Conservation (phyloP, 2,329 filamentous ascomycete species). For the Rhytidhysteron rufulum region DNA sequence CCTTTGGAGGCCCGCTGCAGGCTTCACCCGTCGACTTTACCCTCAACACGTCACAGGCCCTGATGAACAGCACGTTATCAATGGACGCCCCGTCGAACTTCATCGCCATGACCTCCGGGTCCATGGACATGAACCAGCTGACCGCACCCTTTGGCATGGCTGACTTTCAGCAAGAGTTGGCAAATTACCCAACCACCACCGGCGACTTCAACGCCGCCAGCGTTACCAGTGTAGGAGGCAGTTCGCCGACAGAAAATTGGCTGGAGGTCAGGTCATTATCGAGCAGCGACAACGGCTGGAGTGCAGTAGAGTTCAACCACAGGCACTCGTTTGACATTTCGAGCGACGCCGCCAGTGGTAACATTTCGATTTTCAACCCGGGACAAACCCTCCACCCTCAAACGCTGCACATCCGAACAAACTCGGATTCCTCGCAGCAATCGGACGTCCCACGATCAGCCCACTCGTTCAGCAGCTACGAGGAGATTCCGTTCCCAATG, state of each 20-base stretch:
- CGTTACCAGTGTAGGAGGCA: constrained; percentile 42
- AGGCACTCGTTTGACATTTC: constrained; percentile 69
- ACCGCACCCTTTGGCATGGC: constrained; percentile 41
- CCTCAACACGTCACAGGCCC: constrained; percentile 38
- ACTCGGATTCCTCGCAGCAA: constrained; percentile 82
- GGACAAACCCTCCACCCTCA: constrained; percentile 85
- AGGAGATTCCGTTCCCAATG: constrained; percentile 67
- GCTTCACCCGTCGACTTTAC: constrained; percentile 45
- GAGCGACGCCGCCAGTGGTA: constrained; percentile 49
- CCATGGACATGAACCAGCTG: constrained; percentile 40
- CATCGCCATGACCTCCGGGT: constrained; percentile 39
- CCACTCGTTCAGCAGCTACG: constrained; percentile 74
- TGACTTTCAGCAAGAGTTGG: constrained; percentile 70
- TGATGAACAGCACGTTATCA: constrained; percentile 37
- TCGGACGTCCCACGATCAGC: constrained; percentile 57
- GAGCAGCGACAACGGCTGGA: constrained; percentile 84
- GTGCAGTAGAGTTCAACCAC: constrained; percentile 63
- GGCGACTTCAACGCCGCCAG: constrained; percentile 40
- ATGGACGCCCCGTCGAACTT: constrained; percentile 38
- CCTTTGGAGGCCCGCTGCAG: constrained; percentile 41
- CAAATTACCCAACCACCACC: constrained; percentile 49
- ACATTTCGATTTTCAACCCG: constrained; percentile 75
- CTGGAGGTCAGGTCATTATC: constrained; percentile 84
- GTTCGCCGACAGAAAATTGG: constrained; percentile 74
- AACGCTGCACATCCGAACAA: constrained; percentile 80